Percentiles rank a stretch among this genome's conserved stretches.
These are phyloP conservation scores for Fusarium udum DNA, from an alignment of 2,329 filamentous ascomycete genomes.

Conservation along the genomic window DNA sequence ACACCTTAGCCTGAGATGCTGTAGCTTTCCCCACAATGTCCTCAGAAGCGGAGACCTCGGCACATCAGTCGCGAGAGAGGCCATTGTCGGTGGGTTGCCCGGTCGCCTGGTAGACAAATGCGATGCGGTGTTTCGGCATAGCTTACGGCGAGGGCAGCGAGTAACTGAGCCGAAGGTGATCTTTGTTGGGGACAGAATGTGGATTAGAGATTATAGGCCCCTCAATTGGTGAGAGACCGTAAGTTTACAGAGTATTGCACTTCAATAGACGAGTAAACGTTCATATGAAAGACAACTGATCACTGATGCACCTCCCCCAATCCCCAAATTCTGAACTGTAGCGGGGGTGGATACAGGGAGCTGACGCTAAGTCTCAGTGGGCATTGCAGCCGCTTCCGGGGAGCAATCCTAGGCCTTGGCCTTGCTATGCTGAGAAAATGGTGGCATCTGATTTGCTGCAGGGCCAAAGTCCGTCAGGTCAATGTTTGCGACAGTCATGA, in stretches of 20 bases:
- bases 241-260: neutral
- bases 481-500: constrained; percentile 1
- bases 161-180: neutral
- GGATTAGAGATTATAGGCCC: neutral
- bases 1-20: neutral
- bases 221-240: neutral
- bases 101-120: constrained; percentile 26
- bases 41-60: constrained; percentile 41
- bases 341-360: constrained; percentile 36
- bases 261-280: neutral
- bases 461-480: constrained; percentile 6
- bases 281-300: neutral
- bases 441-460: constrained; percentile 41
- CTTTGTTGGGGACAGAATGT: neutral
- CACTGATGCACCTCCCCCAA: constrained; percentile 1
- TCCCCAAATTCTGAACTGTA: constrained; percentile 19
- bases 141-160: constrained; percentile 37
- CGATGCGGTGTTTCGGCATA: constrained; percentile 40
- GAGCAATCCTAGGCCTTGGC: constrained; percentile 18
- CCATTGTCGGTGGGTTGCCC: constrained; percentile 38
- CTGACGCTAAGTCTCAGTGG: constrained; percentile 33
- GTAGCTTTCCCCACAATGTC: constrained; percentile 29
- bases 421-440: constrained; percentile 41
- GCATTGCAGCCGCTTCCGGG: constrained; percentile 36
- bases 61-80: constrained; percentile 28